These are phyloP conservation scores for Pseudofabraea citricarpa DNA, from an alignment of 2,329 filamentous ascomycete species.

Conservation along the genomic window DNA sequence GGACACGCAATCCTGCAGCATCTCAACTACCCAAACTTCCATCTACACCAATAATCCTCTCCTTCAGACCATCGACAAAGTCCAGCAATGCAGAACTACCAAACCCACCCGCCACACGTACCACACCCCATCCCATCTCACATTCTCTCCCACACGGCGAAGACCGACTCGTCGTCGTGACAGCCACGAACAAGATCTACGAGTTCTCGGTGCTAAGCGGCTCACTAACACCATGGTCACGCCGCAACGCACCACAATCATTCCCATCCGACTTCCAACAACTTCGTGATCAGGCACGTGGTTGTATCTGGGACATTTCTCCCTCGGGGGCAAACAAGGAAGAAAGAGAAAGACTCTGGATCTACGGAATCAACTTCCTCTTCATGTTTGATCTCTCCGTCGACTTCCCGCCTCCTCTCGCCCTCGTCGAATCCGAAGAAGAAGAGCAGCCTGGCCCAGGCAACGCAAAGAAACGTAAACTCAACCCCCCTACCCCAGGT, in stretches of 20 bases:
- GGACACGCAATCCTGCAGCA: constrained; percentile 70
- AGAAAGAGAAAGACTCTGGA: constrained; percentile 64
- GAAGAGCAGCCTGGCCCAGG: constrained; percentile 19
- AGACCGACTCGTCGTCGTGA: constrained; percentile 55
- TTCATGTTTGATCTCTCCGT: constrained; percentile 85
- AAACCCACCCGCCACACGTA: constrained; percentile 17
- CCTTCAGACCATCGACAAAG: constrained; percentile 49
- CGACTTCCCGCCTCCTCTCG: no score
- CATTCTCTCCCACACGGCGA: constrained; percentile 50
- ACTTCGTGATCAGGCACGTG: constrained; percentile 76
- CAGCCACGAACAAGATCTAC: constrained; percentile 62
- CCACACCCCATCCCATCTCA: constrained; percentile 25
- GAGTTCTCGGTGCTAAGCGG: constrained; percentile 78
- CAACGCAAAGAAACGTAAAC: constrained; percentile 24
- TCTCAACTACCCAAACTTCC: constrained; percentile 65
- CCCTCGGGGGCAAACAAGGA: no score
- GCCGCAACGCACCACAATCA: constrained; percentile 70
- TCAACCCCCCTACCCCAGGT: no score
- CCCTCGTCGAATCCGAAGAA: constrained; percentile 25
- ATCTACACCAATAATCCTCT: constrained; percentile 59
- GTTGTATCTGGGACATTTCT: constrained; percentile 74
- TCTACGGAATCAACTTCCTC: constrained; percentile 82
- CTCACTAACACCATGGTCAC: constrained; percentile 77
- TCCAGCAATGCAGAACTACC: neutral
- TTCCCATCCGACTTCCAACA: constrained; percentile 72